phyloP scores from a whole-genome alignment of 1,139 yeast genomes.

The Yamadazyma atmosphaerica region DNA sequence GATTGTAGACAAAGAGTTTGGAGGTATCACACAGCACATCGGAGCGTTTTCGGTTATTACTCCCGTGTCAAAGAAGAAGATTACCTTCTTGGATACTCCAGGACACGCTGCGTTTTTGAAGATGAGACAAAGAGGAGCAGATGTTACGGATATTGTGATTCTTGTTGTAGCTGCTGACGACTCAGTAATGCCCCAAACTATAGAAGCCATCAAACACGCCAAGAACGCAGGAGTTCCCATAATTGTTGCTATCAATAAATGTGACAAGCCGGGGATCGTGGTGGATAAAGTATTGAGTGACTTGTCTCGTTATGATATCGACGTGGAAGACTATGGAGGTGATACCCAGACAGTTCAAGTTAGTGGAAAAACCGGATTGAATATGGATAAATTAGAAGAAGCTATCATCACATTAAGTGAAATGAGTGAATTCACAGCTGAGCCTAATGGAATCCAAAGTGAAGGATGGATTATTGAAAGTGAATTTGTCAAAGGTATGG shows the following conservation, averaged over 20 bases:
- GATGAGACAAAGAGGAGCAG: conserved; percentile 97
- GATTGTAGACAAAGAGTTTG: conserved; percentile 82
- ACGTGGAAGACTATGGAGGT: conserved; percentile 93
- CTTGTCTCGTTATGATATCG: conserved; percentile 73
- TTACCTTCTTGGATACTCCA: conserved; percentile 94
- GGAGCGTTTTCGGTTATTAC: conserved; percentile 92
- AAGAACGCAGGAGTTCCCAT: conserved; percentile 81
- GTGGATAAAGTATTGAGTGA: conserved; percentile 76
- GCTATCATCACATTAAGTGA: conserved; percentile 86
- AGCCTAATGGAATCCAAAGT: conserved; percentile 48
- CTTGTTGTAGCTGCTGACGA: conserved; percentile 98
- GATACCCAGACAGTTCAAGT: conserved; percentile 89
- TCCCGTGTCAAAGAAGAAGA: conserved; percentile 68
- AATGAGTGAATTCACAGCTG: conserved; percentile 74
- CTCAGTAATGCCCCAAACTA: conserved; percentile 96
- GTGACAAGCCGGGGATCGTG: conserved; percentile 78
- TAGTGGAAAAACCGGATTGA: conserved; percentile 79
- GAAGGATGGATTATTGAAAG: conserved; percentile 95
- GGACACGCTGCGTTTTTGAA: conserved; percentile 97
- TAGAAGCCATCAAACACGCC: conserved; percentile 94
- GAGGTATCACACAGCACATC: conserved; percentile 97
- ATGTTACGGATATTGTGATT: conserved; percentile 86
- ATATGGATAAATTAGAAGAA: conserved; percentile 88
- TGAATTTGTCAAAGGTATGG: conserved; percentile 78
- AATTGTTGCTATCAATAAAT: conserved; percentile 89